These are phyloP conservation scores for Fusarium buharicum DNA, from an alignment of 2,329 filamentous ascomycete genomes.

Conservation along the genomic window DNA sequence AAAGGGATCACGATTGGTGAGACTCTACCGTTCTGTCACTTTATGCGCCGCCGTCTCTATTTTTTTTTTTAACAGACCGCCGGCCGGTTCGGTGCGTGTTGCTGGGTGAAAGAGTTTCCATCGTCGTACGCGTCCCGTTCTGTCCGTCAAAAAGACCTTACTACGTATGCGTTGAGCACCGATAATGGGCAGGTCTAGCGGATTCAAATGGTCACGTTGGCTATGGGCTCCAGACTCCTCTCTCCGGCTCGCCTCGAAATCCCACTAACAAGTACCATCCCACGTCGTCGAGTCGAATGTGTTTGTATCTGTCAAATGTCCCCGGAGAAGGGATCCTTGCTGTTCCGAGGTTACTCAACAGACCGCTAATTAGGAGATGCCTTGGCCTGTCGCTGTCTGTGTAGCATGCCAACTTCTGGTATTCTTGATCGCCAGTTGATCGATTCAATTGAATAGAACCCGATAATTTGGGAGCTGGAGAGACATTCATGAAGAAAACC, in stretches of 20 bases:
- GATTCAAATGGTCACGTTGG: conserved; percentile 34
- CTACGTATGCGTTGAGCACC: conserved; percentile 24
- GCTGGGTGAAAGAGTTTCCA: conserved; percentile 5
- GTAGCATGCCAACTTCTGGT: conserved; percentile 1
- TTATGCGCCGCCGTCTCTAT: conserved; percentile 17
- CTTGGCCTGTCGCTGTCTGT: conserved; percentile 20
- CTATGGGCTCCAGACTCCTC: conserved; percentile 32
- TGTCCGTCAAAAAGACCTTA: conserved; percentile 18
- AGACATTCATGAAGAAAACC: conserved; percentile 19
- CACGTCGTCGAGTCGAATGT: conserved; percentile 19
- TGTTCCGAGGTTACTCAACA: conserved; percentile 32
- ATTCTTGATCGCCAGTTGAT: conserved; percentile 6
- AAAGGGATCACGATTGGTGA: conserved; percentile 27
- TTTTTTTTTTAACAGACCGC: conserved; percentile 9
- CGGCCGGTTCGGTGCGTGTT: conserved; percentile 12
- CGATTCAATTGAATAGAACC: conserved; percentile 14
- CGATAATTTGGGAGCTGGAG: conserved; percentile 9
- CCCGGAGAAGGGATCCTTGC: conserved; percentile 24
- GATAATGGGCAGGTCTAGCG: conserved; percentile 33
- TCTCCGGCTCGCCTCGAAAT: conserved; percentile 31
- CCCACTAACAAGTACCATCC: conserved; percentile 9
- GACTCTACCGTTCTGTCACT: conserved; percentile 10
- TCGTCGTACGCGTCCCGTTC: conserved; percentile 6
- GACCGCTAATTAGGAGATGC: conserved; percentile 28
- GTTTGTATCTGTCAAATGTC: conserved; percentile 20